Evolutionary conservation across 805 yeast species (phyloP).

Genomic region (Candida ficus): DNA sequence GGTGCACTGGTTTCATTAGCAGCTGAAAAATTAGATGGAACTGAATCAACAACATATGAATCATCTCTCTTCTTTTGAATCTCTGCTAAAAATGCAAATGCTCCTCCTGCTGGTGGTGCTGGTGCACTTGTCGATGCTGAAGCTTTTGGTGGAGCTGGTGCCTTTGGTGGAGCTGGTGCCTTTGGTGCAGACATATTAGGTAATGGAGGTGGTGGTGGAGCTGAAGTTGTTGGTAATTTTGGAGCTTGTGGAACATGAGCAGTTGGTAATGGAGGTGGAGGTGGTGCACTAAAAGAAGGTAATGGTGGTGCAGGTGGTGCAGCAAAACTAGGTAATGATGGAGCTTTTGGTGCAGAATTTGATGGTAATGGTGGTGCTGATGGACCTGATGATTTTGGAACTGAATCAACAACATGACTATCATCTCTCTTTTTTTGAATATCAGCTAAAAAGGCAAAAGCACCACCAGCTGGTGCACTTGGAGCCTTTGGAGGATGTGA

Average conservation of each 20-base stretch:
- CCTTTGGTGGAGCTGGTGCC: slow-evolving; percentile 11
- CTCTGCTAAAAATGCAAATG: slow-evolving; percentile 52
- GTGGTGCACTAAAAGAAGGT: slow-evolving; percentile 17
- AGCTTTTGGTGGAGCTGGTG: slow-evolving; percentile 6
- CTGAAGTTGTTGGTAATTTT: slow-evolving; percentile 16
- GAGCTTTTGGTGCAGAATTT: slow-evolving; percentile 12
- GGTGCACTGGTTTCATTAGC: slow-evolving; percentile 15
- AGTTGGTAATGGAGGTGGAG: neutral
- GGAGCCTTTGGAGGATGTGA: neutral
- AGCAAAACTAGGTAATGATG: slow-evolving; percentile 15
- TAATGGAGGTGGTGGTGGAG: slow-evolving; percentile 19
- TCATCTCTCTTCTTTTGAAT: slow-evolving; percentile 53
- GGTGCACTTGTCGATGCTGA: slow-evolving; percentile 12
- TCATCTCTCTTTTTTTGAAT: slow-evolving; percentile 53
- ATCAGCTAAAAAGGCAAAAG: slow-evolving; percentile 52
- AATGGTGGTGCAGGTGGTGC: slow-evolving; percentile 15
- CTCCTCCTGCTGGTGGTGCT: slow-evolving; percentile 21
- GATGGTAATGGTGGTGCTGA: slow-evolving; percentile 13
- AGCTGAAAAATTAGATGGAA: slow-evolving; percentile 27
- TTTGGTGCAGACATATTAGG: slow-evolving; percentile 37
- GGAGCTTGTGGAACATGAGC: slow-evolving; percentile 14
- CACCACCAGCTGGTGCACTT: slow-evolving; percentile 10
- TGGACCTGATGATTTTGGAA: slow-evolving; percentile 18
- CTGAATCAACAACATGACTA: slow-evolving; percentile 39
- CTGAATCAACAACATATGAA: slow-evolving; percentile 39